These are phyloP conservation scores for Tetrastigma voinierianum DNA, from an alignment of 164 flowering plant genomes.

Conservation along the genomic window DNA sequence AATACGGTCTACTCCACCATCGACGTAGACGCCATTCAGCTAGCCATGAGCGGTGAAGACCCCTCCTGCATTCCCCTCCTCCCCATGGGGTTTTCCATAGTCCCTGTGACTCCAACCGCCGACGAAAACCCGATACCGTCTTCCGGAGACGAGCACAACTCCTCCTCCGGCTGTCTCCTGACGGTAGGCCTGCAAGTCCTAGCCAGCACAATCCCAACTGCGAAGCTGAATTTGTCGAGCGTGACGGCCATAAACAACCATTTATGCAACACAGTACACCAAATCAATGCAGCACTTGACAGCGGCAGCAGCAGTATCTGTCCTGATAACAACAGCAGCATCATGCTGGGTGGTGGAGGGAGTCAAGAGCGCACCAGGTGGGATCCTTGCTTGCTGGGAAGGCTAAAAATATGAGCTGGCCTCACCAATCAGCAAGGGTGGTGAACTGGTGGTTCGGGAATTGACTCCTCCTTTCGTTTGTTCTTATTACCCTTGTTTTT, in stretches of 20 bases:
- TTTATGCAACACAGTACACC: constrained; percentile 65
- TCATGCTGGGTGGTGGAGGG: constrained; percentile 32
- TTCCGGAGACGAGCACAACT: constrained; percentile 6
- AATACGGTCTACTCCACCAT: constrained; percentile 76
- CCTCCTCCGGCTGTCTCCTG: constrained; percentile 75
- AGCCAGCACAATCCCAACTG: constrained; percentile 67
- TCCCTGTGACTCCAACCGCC: constrained; percentile 30
- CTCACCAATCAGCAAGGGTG: constrained; percentile 41
- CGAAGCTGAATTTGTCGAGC: constrained; percentile 72
- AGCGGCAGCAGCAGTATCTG: constrained; percentile 13
- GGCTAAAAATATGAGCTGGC: constrained; percentile 19
- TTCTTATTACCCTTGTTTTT: constrained; percentile 21
- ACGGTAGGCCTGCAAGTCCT: constrained; percentile 82
- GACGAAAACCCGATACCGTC: constrained; percentile 2
- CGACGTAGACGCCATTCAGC: constrained; percentile 71
- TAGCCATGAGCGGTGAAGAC: constrained; percentile 84
- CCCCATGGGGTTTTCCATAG: constrained; percentile 71
- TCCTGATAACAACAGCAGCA: constrained; percentile 11
- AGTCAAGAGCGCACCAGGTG: constrained; percentile 99
- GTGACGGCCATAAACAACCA: constrained; percentile 72
- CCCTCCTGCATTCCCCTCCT: constrained; percentile 88
- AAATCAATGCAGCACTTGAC: constrained; percentile 62
- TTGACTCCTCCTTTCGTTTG: constrained; percentile 67
- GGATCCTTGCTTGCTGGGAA: constrained; percentile 52
- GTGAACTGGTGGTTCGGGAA: constrained; percentile 77